These are phyloP conservation scores for maize (Zea mays) DNA, from an alignment of 176 grass and related monocot genomes.

Conservation along the genomic window Zm-B73-REFERENCE-NAM-5.0 NC_050099.1:80895501-80896000, in stretches of 20 bases:
- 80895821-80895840: conserved; percentile 60
- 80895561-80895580: conserved; percentile 37
- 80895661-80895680: not conserved
- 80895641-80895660: conserved; percentile 15
- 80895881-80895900: conserved; percentile 9
- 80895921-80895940: not conserved
- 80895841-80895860: conserved; percentile 9
- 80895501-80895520: conserved; percentile 54
- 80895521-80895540: conserved; percentile 42
- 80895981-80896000: not conserved
- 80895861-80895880: conserved; percentile 1
- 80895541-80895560: conserved; percentile 44
- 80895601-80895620: conserved; percentile 38
- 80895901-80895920: conserved; percentile 1
- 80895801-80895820: conserved; percentile 45
- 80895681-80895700: conserved; percentile 50
- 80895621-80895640: conserved; percentile 28
- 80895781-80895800: conserved; percentile 33
- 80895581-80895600: conserved; percentile 54
- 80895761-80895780: not conserved
- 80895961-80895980: not conserved
- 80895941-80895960: not conserved
- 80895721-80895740: conserved; percentile 40
- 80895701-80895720: not conserved
- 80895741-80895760: conserved; percentile 23